Evolutionary conservation across 257 asterid genomes (phyloP).

Genomic region (Nyctanthes arbortristis): DNA sequence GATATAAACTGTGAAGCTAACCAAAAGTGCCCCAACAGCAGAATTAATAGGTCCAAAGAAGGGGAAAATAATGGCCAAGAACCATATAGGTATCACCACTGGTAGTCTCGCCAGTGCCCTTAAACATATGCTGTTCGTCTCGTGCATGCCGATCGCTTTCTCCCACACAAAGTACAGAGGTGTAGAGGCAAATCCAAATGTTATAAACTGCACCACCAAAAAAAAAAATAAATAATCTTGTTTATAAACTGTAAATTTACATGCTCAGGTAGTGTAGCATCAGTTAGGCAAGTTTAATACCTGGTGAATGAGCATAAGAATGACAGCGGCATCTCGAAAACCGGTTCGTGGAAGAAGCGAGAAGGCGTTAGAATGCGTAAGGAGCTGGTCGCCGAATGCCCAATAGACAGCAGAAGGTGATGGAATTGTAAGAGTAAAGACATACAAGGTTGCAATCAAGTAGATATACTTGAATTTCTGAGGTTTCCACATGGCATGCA

Average conservation of each 20-base stretch:
- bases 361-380: slow-evolving; percentile 34
- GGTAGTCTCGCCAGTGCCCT: slow-evolving; percentile 41
- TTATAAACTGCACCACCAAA: slow-evolving; percentile 39
- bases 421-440: slow-evolving; percentile 40
- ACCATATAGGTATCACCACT: slow-evolving; percentile 35
- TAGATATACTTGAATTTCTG: slow-evolving; percentile 37
- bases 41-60: slow-evolving; percentile 52
- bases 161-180: slow-evolving; percentile 34
- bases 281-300: slow-evolving; percentile 4
- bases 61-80: slow-evolving; percentile 36
- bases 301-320: slow-evolving; percentile 48
- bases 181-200: slow-evolving; percentile 45
- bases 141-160: slow-evolving; percentile 32
- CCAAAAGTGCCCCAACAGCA: slow-evolving; percentile 44
- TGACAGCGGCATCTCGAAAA: slow-evolving; percentile 36
- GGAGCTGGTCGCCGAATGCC: slow-evolving; percentile 43
- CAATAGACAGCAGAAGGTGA: slow-evolving; percentile 38
- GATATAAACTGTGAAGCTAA: slow-evolving; percentile 44
- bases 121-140: slow-evolving; percentile 34
- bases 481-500: slow-evolving; percentile 22
- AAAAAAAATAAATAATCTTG: background rate
- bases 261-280: background rate
- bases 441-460: slow-evolving; percentile 32
- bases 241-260: background rate
- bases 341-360: slow-evolving; percentile 31